Evolutionary conservation across 768 basidiomycete species (phyloP).

Genomic region (Mycena epipterygia): DNA sequence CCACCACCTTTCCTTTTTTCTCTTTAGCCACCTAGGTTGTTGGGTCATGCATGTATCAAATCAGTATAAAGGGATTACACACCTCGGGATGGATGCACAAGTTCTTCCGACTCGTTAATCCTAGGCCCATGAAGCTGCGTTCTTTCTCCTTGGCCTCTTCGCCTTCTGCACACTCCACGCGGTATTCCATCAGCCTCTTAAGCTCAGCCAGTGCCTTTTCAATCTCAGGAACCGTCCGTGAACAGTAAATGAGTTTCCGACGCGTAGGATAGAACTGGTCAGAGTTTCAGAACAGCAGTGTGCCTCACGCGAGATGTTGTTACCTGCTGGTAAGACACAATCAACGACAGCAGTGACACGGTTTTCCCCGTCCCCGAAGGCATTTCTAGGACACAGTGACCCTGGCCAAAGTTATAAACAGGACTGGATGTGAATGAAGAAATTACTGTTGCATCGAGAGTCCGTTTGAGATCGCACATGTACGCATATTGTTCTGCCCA

Average conservation of each 20-base stretch:
- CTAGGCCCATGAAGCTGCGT: slow-evolving; percentile 86
- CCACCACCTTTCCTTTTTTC: slow-evolving; percentile 98
- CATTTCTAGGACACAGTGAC: slow-evolving; percentile 99
- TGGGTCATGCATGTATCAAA: slow-evolving; percentile 6
- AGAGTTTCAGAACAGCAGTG: slow-evolving; percentile 23
- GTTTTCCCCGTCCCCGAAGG: slow-evolving; percentile 99
- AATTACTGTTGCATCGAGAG: slow-evolving; percentile 90
- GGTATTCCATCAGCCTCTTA: slow-evolving; percentile 93
- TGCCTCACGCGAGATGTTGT: slow-evolving; percentile 8
- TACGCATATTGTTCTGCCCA: slow-evolving; percentile 95
- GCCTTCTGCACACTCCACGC: slow-evolving; percentile 78
- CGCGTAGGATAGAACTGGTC: slow-evolving; percentile 90
- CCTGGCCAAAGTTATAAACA: slow-evolving; percentile 61
- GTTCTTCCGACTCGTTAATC: slow-evolving; percentile 96
- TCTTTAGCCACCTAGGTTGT: slow-evolving; percentile 87
- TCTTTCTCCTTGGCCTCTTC: slow-evolving; percentile 85
- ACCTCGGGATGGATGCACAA: slow-evolving; percentile 96
- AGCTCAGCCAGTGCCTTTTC: slow-evolving; percentile 97
- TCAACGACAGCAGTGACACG: slow-evolving; percentile 93
- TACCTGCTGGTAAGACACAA: slow-evolving; percentile 98
- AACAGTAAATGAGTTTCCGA: slow-evolving; percentile 97
- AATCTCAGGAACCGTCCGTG: slow-evolving; percentile 99
- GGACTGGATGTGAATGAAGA: slow-evolving; percentile 1
- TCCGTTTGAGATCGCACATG: slow-evolving; percentile 98
- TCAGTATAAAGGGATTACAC: slow-evolving; percentile 35